Conservation (phyloP, 805 yeast species). For the Ogataea naganishii region DNA sequence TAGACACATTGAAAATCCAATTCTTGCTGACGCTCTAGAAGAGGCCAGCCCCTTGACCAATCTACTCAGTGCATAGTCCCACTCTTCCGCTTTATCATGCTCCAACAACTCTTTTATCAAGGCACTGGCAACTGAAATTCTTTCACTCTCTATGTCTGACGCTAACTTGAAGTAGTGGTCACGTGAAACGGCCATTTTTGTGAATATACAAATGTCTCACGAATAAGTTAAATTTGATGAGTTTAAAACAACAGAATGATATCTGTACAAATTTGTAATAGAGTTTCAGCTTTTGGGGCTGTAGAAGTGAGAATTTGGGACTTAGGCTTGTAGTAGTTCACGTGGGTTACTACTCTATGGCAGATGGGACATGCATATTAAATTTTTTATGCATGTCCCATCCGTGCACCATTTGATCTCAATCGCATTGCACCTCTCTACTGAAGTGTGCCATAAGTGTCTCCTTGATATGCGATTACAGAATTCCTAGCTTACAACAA, state of each 20-base stretch:
- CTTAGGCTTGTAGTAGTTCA: too few relatives aligned
- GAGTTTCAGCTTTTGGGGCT: too few relatives aligned
- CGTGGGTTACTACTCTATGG: too few relatives aligned
- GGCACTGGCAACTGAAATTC: constrained; percentile 62
- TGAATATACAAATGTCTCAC: neutral
- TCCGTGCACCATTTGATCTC: neutral
- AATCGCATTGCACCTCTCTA: neutral
- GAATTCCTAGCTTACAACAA: neutral
- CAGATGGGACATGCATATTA: too few relatives aligned
- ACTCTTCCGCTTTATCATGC: constrained; percentile 43
- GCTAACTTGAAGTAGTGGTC: constrained; percentile 75
- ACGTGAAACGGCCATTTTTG: constrained; percentile 44
- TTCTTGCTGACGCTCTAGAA: constrained; percentile 72
- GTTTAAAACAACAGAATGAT: too few relatives aligned
- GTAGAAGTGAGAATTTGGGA: too few relatives aligned
- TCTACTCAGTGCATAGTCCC: constrained; percentile 76
- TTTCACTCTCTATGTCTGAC: constrained; percentile 64
- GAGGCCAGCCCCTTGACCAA: constrained; percentile 76
- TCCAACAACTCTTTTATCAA: constrained; percentile 51
- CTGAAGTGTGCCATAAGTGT: constrained; percentile 1
- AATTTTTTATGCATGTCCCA: too few relatives aligned
- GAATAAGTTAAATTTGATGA: too few relatives aligned
- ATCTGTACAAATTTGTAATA: too few relatives aligned
- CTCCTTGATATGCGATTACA: constrained; percentile 1
- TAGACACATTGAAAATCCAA: constrained; percentile 84